These are phyloP conservation scores for Ophiocordyceps camponoti-rufipedis DNA, from an alignment of 2,329 filamentous ascomycete species.

Conservation along the genomic window DNA sequence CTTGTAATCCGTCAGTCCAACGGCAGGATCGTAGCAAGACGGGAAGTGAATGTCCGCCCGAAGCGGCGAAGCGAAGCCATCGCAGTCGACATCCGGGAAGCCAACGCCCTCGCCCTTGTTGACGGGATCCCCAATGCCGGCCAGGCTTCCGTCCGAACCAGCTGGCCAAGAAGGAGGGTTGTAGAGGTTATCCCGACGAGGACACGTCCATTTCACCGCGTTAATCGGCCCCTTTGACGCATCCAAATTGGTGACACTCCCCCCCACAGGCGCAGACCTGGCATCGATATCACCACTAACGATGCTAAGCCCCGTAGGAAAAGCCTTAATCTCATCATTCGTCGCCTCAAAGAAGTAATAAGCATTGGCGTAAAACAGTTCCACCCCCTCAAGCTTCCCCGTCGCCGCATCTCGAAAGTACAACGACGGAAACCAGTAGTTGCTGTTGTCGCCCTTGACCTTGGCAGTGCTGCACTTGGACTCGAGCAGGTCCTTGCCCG, in stretches of 20 bases:
- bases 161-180: constrained; percentile 32
- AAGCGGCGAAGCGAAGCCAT: constrained; percentile 40
- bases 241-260: constrained; percentile 30
- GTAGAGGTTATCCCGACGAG: constrained; percentile 25
- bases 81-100: constrained; percentile 56
- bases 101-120: constrained; percentile 39
- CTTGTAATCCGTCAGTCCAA: constrained; percentile 39
- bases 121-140: constrained; percentile 34
- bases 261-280: constrained; percentile 36
- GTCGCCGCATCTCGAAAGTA: constrained; percentile 49
- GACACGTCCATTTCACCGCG: constrained; percentile 41
- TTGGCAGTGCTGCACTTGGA: constrained; percentile 56
- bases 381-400: constrained; percentile 45
- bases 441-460: constrained; percentile 49
- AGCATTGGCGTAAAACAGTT: constrained; percentile 52
- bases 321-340: constrained; percentile 48
- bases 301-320: constrained; percentile 55
- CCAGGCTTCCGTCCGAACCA: constrained; percentile 33
- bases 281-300: constrained; percentile 43
- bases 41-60: constrained; percentile 55
- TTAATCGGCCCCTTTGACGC: constrained; percentile 32
- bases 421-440: constrained; percentile 61
- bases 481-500: constrained; percentile 35
- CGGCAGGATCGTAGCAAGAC: constrained; percentile 51
- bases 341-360: constrained; percentile 59